Evolutionary conservation across 1,284 basidiomycete species (phyloP), one percentile per base, ranked within the genome.

Genomic region (Meira nashicola): DNA sequence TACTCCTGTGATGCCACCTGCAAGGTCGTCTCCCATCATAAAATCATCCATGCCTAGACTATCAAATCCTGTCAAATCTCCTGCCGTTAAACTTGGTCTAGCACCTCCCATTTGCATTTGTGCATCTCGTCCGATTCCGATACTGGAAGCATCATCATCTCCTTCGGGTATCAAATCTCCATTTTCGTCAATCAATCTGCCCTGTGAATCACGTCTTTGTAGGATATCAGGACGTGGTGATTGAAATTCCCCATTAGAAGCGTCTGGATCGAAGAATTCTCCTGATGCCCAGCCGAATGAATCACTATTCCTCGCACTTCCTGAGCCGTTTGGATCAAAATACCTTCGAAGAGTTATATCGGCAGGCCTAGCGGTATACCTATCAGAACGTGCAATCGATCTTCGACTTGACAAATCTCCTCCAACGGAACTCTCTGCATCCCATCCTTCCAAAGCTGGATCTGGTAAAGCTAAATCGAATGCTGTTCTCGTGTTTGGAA

Each of bases 401-500:
- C 17, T n/a, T 14, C 17, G 6, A 12, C 21, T 23, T 25, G 14
- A 23, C 12, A 23, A 49, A 43, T 28, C 44, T 14, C 49, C 25
- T 25, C n/a, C 57, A 12, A 41, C 51, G 17, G 1, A 40, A 50
- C 19, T 44, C 40, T 60, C 54, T 21, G 40, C 55, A 54, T 68
- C 70, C 60, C 66, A 76, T 43, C 67, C 66, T 55, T 67, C 65
- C 49, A 72, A 63, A 10, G 63, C 62, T 39, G 70, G 69, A 71
- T 92, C 89, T 1, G 89, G 89, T 25, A 91, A 81, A n/a, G 90
- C 81, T 15, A 90, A 81, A 73, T 91, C 88, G 49, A 90, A 80
- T 67, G 90, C 88, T 25, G 90, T 81, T 46, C 83, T 85, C 61
- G 84, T 85, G 3, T 85, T 84, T 66, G 88, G 88, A 8, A 92